Evolutionary conservation across 345 rosid genomes (phyloP).

Genomic region (Angophora floribunda): DNA sequence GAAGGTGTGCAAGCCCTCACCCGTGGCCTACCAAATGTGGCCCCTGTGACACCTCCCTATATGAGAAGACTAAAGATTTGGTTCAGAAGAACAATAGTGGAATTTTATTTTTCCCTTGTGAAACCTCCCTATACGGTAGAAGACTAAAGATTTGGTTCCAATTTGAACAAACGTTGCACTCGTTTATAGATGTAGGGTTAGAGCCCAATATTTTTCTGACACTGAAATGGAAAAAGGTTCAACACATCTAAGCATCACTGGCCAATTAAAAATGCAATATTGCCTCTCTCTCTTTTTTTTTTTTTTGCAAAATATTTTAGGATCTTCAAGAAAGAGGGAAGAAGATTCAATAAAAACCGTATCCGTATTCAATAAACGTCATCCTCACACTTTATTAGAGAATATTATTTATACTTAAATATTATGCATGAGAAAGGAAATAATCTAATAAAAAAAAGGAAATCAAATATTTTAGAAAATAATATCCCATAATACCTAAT

Average conservation of each 20-base stretch:
- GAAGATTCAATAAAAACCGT: background rate
- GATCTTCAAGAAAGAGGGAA: background rate
- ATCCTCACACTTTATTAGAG: background rate
- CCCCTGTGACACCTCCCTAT: too few species aligned
- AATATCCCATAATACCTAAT: background rate
- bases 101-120: background rate
- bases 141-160: background rate
- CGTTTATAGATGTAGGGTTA: background rate
- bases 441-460: background rate
- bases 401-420: background rate
- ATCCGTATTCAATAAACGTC: background rate
- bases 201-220: background rate
- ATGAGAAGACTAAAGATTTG: too few species aligned
- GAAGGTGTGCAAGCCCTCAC: fast-evolving
- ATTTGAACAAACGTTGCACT: background rate
- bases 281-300: background rate
- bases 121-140: background rate
- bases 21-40: fast-evolving
- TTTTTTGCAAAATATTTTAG: too few species aligned
- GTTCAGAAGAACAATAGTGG: too few species aligned
- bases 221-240: background rate
- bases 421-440: background rate
- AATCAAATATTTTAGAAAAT: background rate
- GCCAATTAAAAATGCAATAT: background rate
- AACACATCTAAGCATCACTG: background rate